phyloP scores from a whole-genome alignment of 2,329 filamentous ascomycete species.

The Cladophialophora carrionii region DNA sequence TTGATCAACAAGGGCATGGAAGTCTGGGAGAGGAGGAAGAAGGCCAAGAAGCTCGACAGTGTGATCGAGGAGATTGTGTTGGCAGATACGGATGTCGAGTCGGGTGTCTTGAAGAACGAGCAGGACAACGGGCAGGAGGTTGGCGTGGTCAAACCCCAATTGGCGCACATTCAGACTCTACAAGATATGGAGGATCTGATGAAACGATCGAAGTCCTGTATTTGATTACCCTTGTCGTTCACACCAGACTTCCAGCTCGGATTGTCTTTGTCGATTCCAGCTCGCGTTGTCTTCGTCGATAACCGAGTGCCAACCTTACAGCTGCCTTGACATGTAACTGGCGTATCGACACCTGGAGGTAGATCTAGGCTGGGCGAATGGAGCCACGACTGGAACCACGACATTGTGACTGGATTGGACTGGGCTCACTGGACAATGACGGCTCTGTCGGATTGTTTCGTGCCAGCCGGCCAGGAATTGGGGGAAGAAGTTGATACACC shows the following conservation, averaged over 20 bases:
- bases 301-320: background rate
- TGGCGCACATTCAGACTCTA: conserved; percentile 32
- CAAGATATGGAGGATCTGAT: conserved; percentile 28
- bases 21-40: conserved; percentile 26
- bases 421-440: too few relatives aligned
- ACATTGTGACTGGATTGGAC: too few relatives aligned
- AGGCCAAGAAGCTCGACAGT: conserved; percentile 20
- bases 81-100: conserved; percentile 16
- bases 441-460: too few relatives aligned
- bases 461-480: too few relatives aligned
- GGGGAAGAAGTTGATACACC: too few relatives aligned
- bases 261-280: background rate
- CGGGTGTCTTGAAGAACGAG: conserved; percentile 1
- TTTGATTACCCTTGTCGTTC: background rate
- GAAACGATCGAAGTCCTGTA: conserved; percentile 14
- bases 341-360: too few relatives aligned
- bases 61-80: background rate
- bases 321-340: background rate
- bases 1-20: conserved; percentile 34
- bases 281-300: background rate
- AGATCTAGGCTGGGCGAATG: too few relatives aligned
- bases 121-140: conserved; percentile 17
- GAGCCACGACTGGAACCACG: too few relatives aligned
- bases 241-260: background rate
- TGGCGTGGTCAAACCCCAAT: conserved; percentile 32